These are phyloP conservation scores for Rhododendron simsii DNA, from an alignment of 148 eudicot genomes.

Conservation along the genomic window DNA sequence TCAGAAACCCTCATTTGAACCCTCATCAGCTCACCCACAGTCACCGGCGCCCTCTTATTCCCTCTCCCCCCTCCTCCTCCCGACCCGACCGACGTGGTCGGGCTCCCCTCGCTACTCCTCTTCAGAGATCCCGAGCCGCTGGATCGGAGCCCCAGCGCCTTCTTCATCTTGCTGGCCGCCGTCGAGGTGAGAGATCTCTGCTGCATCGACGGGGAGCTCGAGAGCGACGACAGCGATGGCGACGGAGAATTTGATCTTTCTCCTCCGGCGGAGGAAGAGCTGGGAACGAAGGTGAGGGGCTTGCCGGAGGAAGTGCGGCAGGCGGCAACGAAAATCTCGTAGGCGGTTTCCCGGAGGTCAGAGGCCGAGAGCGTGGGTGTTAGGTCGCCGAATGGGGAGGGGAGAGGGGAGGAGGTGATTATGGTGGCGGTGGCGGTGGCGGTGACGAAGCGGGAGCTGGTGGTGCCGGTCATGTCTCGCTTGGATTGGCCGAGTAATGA, in stretches of 20 bases:
- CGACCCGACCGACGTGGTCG: conserved; percentile 15
- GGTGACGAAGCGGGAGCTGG: conserved; percentile 22
- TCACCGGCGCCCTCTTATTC: conserved; percentile 38
- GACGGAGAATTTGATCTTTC: conserved; percentile 11
- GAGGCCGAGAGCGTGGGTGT: conserved; percentile 55
- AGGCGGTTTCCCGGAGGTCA: conserved; percentile 78
- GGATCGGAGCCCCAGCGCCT: conserved; percentile 82
- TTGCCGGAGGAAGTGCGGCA: conserved; percentile 76
- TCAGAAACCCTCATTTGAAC: conserved; percentile 83
- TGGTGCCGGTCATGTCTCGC: conserved; percentile 29
- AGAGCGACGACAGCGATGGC: conserved; percentile 18
- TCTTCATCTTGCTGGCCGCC: conserved; percentile 87
- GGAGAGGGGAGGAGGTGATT: conserved; percentile 44
- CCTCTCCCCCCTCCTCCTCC: conserved; percentile 21
- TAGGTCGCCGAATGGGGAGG: conserved; percentile 72
- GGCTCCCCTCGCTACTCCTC: conserved; percentile 30
- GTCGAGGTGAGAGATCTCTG: conserved; percentile 55
- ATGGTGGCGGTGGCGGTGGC: conserved; percentile 19
- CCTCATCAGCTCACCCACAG: conserved; percentile 88
- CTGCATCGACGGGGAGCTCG: conserved; percentile 33
- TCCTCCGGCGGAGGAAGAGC: conserved; percentile 4
- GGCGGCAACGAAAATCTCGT: conserved; percentile 90
- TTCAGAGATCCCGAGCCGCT: conserved; percentile 34
- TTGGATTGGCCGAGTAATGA: conserved; percentile 51
- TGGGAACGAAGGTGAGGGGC: conserved; percentile 44